These are phyloP conservation scores for Pythium oligandrum DNA, from an alignment of 352 stramenopile species.

Conservation along the genomic window DNA sequence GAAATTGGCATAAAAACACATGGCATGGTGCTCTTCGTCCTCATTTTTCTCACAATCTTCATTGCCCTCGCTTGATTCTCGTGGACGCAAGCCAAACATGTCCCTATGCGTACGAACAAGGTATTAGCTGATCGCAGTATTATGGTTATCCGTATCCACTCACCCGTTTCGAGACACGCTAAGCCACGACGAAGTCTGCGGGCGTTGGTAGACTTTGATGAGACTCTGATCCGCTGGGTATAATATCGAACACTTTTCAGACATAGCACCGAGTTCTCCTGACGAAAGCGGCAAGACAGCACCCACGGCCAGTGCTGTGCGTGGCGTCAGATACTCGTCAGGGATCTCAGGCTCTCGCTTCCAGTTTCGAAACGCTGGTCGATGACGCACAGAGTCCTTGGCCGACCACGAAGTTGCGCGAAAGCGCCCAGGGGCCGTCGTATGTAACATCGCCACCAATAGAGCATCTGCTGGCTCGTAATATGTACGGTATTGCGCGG, in stretches of 20 bases:
- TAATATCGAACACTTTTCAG: slow-evolving; percentile 41
- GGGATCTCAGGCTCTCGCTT: slow-evolving; percentile 29
- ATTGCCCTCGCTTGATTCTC: neutral
- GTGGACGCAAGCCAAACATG: slow-evolving; percentile 52
- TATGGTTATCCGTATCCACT: neutral
- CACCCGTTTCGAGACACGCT: slow-evolving; percentile 60
- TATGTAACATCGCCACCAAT: slow-evolving; percentile 36
- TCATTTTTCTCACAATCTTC: neutral
- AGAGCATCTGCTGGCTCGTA: slow-evolving; percentile 52
- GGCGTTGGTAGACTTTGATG: slow-evolving; percentile 42
- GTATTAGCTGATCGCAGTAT: neutral
- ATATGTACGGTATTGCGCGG: slow-evolving; percentile 39
- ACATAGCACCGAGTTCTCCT: slow-evolving; percentile 34
- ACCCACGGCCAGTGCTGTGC: slow-evolving; percentile 32
- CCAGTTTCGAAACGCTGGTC: slow-evolving; percentile 67
- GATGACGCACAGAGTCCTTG: slow-evolving; percentile 56
- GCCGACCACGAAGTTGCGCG: slow-evolving; percentile 43
- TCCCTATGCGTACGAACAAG: slow-evolving; percentile 23
- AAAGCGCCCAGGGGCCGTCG: slow-evolving; percentile 48
- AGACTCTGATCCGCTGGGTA: slow-evolving; percentile 72
- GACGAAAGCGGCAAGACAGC: slow-evolving; percentile 51
- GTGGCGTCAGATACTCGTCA: slow-evolving; percentile 59
- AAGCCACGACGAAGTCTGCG: slow-evolving; percentile 41
- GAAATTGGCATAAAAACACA: slow-evolving; percentile 57
- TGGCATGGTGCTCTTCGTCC: slow-evolving; percentile 13